These are phyloP conservation scores for Mycena rebaudengoi DNA, from an alignment of 768 basidiomycete genomes.

Conservation along the genomic window DNA sequence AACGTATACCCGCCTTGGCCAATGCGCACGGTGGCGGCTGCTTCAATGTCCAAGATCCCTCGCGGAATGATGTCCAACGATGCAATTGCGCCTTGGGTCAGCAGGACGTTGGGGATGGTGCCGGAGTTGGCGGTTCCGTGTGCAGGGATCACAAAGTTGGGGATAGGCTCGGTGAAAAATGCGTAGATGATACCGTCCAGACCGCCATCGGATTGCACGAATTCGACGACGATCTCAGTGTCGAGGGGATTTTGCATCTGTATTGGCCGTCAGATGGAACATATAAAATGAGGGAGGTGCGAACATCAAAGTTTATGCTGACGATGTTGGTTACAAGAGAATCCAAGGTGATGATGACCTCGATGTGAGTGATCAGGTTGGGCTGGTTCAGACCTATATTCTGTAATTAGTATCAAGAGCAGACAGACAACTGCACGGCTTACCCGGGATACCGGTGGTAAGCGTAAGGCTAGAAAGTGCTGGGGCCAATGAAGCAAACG, in stretches of 20 bases:
- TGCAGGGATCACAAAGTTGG: conserved; percentile 63
- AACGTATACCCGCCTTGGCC: conserved; percentile 66
- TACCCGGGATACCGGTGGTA: conserved; percentile 58
- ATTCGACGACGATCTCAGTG: conserved; percentile 62
- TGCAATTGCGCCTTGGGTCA: conserved; percentile 64
- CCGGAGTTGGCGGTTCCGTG: conserved; percentile 71
- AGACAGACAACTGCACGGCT: not conserved
- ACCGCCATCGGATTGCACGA: conserved; percentile 63
- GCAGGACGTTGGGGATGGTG: conserved; percentile 60
- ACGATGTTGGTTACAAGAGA: conserved; percentile 60
- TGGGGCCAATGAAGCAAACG: conserved; percentile 65
- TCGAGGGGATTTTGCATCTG: conserved; percentile 66
- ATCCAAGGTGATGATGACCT: conserved; percentile 60
- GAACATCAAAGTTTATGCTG: conserved; percentile 64
- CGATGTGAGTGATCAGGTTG: conserved; percentile 63
- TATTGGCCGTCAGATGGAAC: conserved; percentile 7
- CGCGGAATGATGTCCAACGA: conserved; percentile 67
- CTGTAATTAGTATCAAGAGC: not conserved
- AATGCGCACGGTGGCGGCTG: conserved; percentile 56
- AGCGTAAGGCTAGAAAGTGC: conserved; percentile 65
- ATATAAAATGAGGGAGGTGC: conserved; percentile 24
- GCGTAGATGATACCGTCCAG: conserved; percentile 65
- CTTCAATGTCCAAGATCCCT: conserved; percentile 60
- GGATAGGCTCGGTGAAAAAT: conserved; percentile 63
- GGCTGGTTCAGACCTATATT: conserved; percentile 58